Conservation (phyloP, 345 rosid species). For the Viola odorata region DNA sequence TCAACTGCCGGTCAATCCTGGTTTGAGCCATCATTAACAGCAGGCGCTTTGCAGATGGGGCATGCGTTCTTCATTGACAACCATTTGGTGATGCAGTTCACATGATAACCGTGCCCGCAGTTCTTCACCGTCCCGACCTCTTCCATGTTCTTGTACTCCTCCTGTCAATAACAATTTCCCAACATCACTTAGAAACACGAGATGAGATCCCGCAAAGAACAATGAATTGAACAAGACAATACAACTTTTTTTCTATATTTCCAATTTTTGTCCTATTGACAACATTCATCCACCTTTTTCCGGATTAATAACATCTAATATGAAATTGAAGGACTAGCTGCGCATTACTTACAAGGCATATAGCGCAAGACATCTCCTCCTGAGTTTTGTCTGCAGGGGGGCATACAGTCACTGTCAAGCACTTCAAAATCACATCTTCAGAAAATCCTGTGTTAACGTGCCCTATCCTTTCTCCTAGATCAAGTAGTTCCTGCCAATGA, state of each 20-base stretch:
- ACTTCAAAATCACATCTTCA: slow-evolving; percentile 20
- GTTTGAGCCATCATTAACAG: slow-evolving; percentile 3
- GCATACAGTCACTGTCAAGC: slow-evolving; percentile 20
- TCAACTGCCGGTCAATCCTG: not conserved
- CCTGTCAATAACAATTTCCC: slow-evolving; percentile 16
- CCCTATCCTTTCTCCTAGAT: slow-evolving; percentile 37
- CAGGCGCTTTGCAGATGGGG: slow-evolving; percentile 37
- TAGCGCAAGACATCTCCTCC: slow-evolving; percentile 23
- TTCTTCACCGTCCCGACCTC: slow-evolving; percentile 19
- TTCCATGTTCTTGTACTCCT: slow-evolving; percentile 23
- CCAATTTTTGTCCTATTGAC: no score
- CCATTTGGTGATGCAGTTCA: slow-evolving; percentile 32
- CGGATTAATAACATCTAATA: no score
- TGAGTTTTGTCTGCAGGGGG: slow-evolving; percentile 2
- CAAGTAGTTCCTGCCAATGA: slow-evolving; percentile 33
- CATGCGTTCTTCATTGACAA: slow-evolving; percentile 32
- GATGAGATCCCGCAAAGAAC: no score
- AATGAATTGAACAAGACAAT: no score
- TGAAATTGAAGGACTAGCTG: no score
- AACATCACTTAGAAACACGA: no score
- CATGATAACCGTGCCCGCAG: slow-evolving; percentile 33
- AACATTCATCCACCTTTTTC: no score
- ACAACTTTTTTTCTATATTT: no score
- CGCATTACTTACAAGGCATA: slow-evolving; percentile 34
- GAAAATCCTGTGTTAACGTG: slow-evolving; percentile 34